phyloP scores from a whole-genome alignment of 345 rosid genomes.

The Bruguiera sexangula region DNA sequence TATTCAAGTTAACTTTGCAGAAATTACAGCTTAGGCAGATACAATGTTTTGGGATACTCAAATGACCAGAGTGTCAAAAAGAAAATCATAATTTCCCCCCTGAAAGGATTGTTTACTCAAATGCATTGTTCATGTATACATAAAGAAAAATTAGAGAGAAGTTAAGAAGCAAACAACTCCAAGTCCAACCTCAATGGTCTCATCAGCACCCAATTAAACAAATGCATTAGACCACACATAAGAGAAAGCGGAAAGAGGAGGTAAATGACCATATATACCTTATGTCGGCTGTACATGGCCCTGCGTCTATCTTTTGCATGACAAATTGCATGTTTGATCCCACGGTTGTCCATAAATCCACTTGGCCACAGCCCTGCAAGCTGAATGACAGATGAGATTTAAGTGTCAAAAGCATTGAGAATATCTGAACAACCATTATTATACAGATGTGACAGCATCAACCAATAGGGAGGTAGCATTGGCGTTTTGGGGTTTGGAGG shows the following conservation, averaged over 20 bases:
- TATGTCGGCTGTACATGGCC: constrained; percentile 38
- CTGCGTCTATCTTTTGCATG: constrained; percentile 75
- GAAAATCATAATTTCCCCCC: neutral
- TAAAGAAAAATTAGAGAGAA: neutral
- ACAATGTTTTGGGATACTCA: neutral
- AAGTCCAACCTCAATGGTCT: too few species aligned
- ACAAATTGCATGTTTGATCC: constrained; percentile 80
- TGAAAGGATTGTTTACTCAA: neutral
- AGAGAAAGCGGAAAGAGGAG: neutral
- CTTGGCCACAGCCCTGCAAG: constrained; percentile 86
- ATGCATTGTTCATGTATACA: neutral
- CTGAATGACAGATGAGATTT: constrained; percentile 41
- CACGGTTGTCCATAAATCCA: constrained; percentile 83
- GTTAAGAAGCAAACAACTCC: neutral
- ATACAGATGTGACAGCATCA: neutral
- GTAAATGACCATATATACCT: constrained; percentile 28
- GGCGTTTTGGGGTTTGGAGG: too few species aligned
- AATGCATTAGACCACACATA: neutral
- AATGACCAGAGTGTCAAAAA: neutral
- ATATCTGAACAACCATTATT: neutral
- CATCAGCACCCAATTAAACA: too few species aligned
- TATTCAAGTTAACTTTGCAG: neutral
- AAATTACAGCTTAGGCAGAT: neutral
- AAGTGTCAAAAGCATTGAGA: constrained; percentile 22
- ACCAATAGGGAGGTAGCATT: neutral